Base-by-base conservation (phyloP, 2,329 filamentous ascomycete species). In the Aureobasidium sp. region DNA sequence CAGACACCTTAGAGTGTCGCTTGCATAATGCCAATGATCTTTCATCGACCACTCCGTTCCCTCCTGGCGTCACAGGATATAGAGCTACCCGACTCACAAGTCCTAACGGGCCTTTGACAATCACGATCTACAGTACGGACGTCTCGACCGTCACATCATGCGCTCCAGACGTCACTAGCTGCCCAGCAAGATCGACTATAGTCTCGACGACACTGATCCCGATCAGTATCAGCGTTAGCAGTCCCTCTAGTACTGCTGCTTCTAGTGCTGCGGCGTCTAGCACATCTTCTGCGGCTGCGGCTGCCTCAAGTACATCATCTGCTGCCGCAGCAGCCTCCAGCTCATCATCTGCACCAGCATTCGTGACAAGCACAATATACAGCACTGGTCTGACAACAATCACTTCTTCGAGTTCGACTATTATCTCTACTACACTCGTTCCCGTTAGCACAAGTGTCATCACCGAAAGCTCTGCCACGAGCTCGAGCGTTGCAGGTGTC, bases 141-240 rank as follows among this genome's bases (percentile, higher is more conserved):
- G 27, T 61, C 7, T 52, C 47, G 2, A 62, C 61, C 6, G 61
- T 62, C 32, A 62, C 61, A 0, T 55, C 61, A 5, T 62, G 61
- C 20, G 23, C 61, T n/a, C 17, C 61, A 17, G 61, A 58, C 10
- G 64, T 65, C 23, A 46, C 48, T 10, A 62, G 53, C 51, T 48
- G 55, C 50, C 61, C 61, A 4, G 61, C 51, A 36, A 26, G 29
- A 23, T 62, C 52, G 10, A 64, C 63, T 8, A 53, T 59, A 9
- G 42, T 63, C 6, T 52, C 47, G 2, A 63, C 56, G 26, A 39
- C 57, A 1, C 51, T 52, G 15, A 32, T 60, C 13, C 46, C 55
- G 5, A 39, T 60, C 46, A 42, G 55, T 26, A 42, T 58, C 13
- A 55, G 23, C 13, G 44, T 62, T n/a, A 79, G 41, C 32, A 47